Evolutionary conservation across 2,329 filamentous ascomycete species (phyloP), one percentile per base, ranked within the genome.

Genomic region (Trichoderma harzianum): DNA sequence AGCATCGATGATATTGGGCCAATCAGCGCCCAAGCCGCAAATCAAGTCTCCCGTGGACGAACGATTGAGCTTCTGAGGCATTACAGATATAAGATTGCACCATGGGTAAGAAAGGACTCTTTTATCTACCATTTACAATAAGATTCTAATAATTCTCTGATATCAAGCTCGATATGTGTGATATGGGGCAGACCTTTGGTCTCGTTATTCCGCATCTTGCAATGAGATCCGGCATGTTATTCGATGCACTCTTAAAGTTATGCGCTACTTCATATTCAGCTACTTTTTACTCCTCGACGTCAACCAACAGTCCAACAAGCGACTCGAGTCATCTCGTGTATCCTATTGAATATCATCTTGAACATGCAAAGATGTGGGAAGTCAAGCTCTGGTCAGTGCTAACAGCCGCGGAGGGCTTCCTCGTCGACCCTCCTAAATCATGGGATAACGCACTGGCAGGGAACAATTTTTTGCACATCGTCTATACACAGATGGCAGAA

Each of bases 61-160:
- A 43, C 65, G 30, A 26, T 68, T 24, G 65, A 68, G 14, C 34
- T 68, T 10, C 34, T 68, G 53, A 68, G 34, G 65, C 65, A 68
- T 28, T 68, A 68, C n/a, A 68, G 65, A 68, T 68, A 68, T 32
- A 68, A 60, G 1, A 47, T 68, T 26, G 65, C 65, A 12, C 53
- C 65, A 24, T 68, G 65, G 65, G 65, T 68, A 36, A 68, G 65
- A 24, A 6, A 24, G 24, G 16, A 16, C 21, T 18, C 21, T 32
- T 12, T 58, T 3, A 26, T 36, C 7, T 43, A 4, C 5, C 6
- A 2, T 47, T 16, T n/a, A 5, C 3, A 18, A 5, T 1, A 12
- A 5, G 2, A 1, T 32, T 24, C 65, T 68, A 24, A 68, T 8
- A 32, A 3, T 11, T 16, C 2, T 34, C 1, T 12, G 7, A n/a